These are phyloP conservation scores for Geranium rotundifolium DNA, from an alignment of 345 rosid genomes.

Conservation along the genomic window DNA sequence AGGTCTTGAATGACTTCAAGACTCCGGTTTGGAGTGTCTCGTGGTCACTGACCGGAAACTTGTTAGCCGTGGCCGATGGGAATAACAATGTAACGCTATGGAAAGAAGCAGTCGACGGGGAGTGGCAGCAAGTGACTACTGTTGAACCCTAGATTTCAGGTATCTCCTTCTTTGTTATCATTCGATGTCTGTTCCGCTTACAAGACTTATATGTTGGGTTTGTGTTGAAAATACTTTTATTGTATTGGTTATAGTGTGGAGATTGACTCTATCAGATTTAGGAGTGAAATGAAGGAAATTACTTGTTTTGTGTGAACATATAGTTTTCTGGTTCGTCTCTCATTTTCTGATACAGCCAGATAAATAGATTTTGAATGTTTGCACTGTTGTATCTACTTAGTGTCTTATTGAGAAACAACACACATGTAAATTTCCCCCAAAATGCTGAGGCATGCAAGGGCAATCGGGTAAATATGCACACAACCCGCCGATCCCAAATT, in stretches of 20 bases:
- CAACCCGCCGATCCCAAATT: no score
- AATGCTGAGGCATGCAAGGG: no score
- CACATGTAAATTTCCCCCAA: no score
- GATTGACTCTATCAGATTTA: neutral
- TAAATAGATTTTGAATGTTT: neutral
- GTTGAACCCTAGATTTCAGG: constrained; percentile 29
- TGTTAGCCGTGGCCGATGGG: constrained; percentile 51
- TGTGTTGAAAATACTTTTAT: neutral
- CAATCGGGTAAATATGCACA: no score
- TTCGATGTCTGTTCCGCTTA: neutral
- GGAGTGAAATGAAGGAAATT: neutral
- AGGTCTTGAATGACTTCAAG: constrained; percentile 46
- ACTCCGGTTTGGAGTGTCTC: constrained; percentile 52
- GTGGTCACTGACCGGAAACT: constrained; percentile 54
- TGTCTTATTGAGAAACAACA: no score
- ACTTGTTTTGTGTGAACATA: neutral
- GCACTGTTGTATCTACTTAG: no score
- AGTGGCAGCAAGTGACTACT: constrained; percentile 47
- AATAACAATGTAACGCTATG: constrained; percentile 42
- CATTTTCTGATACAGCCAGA: neutral
- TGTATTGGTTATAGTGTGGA: neutral
- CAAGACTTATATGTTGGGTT: neutral
- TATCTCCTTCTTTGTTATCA: neutral
- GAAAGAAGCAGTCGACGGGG: constrained; percentile 54
- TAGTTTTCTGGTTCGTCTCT: neutral